Base-by-base conservation (phyloP, 106 monocot species). In the Acorus gramineus region DNA sequence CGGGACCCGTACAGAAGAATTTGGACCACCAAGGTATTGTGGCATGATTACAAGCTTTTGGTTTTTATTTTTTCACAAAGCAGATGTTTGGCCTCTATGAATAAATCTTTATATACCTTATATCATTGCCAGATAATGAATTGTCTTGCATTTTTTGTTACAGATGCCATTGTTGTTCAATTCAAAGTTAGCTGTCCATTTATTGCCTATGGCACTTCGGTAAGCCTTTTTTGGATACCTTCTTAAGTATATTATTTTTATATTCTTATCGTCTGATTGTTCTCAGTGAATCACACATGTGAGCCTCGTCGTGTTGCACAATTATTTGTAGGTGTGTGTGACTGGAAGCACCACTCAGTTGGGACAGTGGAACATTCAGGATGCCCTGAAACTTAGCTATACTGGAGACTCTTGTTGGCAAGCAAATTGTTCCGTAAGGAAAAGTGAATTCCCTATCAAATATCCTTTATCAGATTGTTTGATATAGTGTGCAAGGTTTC, bases 371-470 rank as follows among this genome's bases (percentile, higher is more conserved):
- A 79, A 59, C 60, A 42, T 57, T 71, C 72, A 81, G 68, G 78
- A 86, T 81, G 90, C 80, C 50, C 72, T 94, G 54, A 77, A 53
- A 63, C 86, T 94, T 14, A 57, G 14, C 50, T 90, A 84, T 78
- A 75, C 60, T 55, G 86, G 90, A 57, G 82, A 82, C 8, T 80
- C 63, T 52, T 61, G 75, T 51, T 94, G 94, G 94, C 79, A 86
- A 66, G 86, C 76, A 66, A 69, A 77, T 50, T 90, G 90, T 64
- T 28, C 64, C 45, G 43, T 94, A 56, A 55, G 45, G 56, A 90
- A 90, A 68, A 66, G 60, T 61, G 86, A 86, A 9, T 80, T 94
- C 61, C 94, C 94, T 42, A 73, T 94, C 59, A 86, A 94, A 94
- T 94, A 94, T 94, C 88, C 89, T 85, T 93, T 14, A 11, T 50